phyloP scores from a whole-genome alignment of 306 rosid genomes.

The Dalbergia cochinchinensis region DNA sequence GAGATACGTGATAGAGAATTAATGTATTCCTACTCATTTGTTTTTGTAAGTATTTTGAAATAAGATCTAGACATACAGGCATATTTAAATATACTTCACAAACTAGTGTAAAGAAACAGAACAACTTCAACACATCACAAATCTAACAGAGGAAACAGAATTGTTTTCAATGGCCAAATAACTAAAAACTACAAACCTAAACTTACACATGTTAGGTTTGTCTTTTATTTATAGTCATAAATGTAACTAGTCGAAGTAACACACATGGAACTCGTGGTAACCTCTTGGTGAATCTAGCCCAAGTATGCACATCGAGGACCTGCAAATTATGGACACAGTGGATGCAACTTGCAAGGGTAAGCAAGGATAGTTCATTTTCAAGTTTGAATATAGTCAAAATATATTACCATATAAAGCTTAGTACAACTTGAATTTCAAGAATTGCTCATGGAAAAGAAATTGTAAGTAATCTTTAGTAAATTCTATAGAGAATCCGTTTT shows the following conservation, averaged over 20 bases:
- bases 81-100: neutral
- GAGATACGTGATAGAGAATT: neutral
- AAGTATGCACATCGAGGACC: neutral
- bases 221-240: neutral
- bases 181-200: neutral
- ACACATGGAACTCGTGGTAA: conserved; percentile 1
- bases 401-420: too few relatives aligned
- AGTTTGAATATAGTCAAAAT: too few relatives aligned
- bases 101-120: neutral
- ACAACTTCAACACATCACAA: neutral
- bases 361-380: too few relatives aligned
- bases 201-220: neutral
- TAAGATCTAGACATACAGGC: neutral
- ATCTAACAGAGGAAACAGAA: neutral
- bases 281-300: neutral
- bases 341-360: too few relatives aligned
- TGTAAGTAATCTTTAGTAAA: too few relatives aligned
- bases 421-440: too few relatives aligned
- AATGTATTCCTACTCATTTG: neutral
- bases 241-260: neutral
- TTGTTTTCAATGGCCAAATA: neutral
- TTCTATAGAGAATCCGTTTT: too few relatives aligned
- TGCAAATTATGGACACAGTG: neutral
- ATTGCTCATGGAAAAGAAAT: too few relatives aligned
- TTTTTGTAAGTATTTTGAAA: neutral